Evolutionary conservation across 805 yeast genomes (phyloP).

Genomic region (Jamesozyma spencerorum): DNA sequence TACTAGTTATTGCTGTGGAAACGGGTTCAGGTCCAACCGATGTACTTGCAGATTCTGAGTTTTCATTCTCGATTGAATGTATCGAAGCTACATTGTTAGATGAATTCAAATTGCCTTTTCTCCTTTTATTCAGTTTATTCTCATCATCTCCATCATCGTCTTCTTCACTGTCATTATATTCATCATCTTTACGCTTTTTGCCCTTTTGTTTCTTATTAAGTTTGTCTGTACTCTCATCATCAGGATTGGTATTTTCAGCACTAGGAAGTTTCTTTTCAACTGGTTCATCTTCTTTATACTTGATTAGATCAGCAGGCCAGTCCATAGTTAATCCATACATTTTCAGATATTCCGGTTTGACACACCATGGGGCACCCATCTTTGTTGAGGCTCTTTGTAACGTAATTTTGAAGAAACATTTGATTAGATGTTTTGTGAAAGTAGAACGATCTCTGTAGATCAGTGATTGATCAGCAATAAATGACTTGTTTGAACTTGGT

Average conservation of each 20-base stretch:
- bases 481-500: conserved; percentile 38
- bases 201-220: neutral
- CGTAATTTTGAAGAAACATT: conserved; percentile 74
- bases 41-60: neutral
- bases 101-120: neutral
- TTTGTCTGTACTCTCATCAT: neutral
- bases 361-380: conserved; percentile 94
- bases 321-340: conserved; percentile 29
- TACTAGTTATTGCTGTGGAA: conserved; percentile 13
- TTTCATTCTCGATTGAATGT: neutral
- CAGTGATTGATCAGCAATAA: conserved; percentile 63
- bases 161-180: neutral
- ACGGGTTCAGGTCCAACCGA: conserved; percentile 1
- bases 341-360: conserved; percentile 52
- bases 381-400: conserved; percentile 63
- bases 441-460: conserved; percentile 75
- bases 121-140: conserved; percentile 1
- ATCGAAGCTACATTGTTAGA: conserved; percentile 1
- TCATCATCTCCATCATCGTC: neutral
- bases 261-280: no score
- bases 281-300: conserved; percentile 26
- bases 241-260: neutral
- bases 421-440: conserved; percentile 83
- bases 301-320: conserved; percentile 28
- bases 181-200: conserved; percentile 8